Evolutionary conservation across 2,329 filamentous ascomycete genomes (phyloP).

Genomic region (Fonsecaea monophora): DNA sequence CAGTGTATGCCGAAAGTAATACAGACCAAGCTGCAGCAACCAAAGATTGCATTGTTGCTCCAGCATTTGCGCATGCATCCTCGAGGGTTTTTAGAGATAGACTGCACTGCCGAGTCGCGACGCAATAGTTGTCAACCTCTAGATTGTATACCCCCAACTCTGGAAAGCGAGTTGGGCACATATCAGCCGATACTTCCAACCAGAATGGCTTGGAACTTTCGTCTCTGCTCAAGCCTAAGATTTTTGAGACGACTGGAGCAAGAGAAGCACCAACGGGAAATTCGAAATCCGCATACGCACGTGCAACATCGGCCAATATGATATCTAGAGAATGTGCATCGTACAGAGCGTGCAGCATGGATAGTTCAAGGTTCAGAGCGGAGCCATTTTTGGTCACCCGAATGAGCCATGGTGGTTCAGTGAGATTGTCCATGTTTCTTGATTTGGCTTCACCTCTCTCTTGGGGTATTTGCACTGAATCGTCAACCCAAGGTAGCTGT

Average conservation of each 20-base stretch:
- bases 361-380: constrained; percentile 53
- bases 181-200: constrained; percentile 60
- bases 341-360: constrained; percentile 81
- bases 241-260: constrained; percentile 52
- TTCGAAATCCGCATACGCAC: constrained; percentile 45
- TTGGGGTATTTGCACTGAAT: not conserved
- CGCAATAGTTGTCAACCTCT: constrained; percentile 44
- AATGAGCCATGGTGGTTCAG: constrained; percentile 64
- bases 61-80: constrained; percentile 60
- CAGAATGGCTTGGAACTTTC: constrained; percentile 64
- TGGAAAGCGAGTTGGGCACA: constrained; percentile 75
- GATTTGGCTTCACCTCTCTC: not conserved
- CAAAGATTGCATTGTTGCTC: constrained; percentile 77
- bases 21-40: constrained; percentile 80
- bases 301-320: constrained; percentile 67
- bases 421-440: constrained; percentile 13
- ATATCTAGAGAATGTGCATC: constrained; percentile 76
- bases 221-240: constrained; percentile 46
- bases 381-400: constrained; percentile 51
- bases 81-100: constrained; percentile 59
- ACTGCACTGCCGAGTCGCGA: constrained; percentile 48
- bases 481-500: constrained; percentile 51
- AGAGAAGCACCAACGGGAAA: constrained; percentile 45
- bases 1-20: constrained; percentile 76
- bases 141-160: constrained; percentile 69